A percentile compares a stretch with the other conserved stretches of the same genome.
These are phyloP conservation scores for Nannizziopsis arthrosporioides DNA, from an alignment of 2,329 filamentous ascomycete genomes.

Conservation along the genomic window DNA sequence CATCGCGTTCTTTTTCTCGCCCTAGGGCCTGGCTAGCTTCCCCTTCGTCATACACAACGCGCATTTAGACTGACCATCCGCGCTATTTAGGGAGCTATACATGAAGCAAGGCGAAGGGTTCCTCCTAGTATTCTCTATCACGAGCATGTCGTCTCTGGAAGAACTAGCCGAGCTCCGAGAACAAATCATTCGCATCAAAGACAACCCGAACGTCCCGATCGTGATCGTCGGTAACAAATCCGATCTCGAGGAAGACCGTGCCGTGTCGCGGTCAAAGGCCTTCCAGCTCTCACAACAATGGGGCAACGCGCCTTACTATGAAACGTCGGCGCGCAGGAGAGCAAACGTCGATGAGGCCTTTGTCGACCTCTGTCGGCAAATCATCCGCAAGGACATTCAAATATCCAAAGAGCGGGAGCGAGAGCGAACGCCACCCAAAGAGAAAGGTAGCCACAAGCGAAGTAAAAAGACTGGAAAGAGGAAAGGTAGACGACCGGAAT, in stretches of 20 bases:
- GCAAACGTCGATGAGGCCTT: constrained; percentile 90
- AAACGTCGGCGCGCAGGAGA: constrained; percentile 69
- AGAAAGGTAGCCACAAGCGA: constrained; percentile 26
- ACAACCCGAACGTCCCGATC: constrained; percentile 72
- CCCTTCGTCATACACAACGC: too few species aligned
- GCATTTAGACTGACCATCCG: not conserved
- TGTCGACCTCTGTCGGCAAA: constrained; percentile 69
- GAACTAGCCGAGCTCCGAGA: constrained; percentile 73
- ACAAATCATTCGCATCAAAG: constrained; percentile 84
- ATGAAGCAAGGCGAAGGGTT: constrained; percentile 93
- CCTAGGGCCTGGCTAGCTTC: not conserved
- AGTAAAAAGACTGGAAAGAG: constrained; percentile 21
- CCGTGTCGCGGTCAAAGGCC: constrained; percentile 63
- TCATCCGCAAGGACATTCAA: constrained; percentile 56
- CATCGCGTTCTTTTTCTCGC: not conserved
- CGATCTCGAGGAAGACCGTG: constrained; percentile 75
- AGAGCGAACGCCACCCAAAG: constrained; percentile 20
- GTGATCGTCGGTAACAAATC: constrained; percentile 90
- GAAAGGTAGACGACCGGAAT: constrained; percentile 19
- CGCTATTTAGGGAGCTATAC: constrained; percentile 55
- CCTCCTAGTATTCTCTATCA: constrained; percentile 84
- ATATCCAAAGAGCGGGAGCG: constrained; percentile 25
- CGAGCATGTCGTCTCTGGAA: constrained; percentile 67
- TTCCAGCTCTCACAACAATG: constrained; percentile 78
- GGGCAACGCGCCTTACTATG: constrained; percentile 80